Evolutionary conservation across 805 yeast species (phyloP), one percentile per base, ranked within the genome.

Genomic region (Hanseniaspora clermontiae): DNA sequence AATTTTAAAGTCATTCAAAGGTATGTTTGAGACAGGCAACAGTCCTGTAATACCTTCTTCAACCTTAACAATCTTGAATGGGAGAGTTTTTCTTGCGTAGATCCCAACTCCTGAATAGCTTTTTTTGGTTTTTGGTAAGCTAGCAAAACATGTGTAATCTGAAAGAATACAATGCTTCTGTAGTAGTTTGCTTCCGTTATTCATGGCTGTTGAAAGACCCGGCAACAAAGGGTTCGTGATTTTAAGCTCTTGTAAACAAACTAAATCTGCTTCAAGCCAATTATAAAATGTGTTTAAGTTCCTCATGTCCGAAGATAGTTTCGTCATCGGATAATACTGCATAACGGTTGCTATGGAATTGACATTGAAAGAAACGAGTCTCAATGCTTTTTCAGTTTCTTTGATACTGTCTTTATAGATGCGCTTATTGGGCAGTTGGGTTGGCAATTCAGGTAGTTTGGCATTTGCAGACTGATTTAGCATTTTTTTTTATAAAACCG

Each of bases 41-140:
- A 71, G 69, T 0, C 97, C 98, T 0, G 96, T 84, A 8, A 93
- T 72, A 0, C 98, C 98, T 67, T 91, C 96, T 65, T 93, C 97
- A 0, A 90, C 96, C 60, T 78, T 80, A 2, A 77, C 51, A 0
- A 88, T 87, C 2, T 74, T 69, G 29, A 89, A 65, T 2, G 74
- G 65, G 62, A 1, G 83, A 80, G 2, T 72, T 68, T 57, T 57
- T 29, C 49, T 89, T 70, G 87, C 75, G 69, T 87, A 91, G 2
- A 91, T 77, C 0, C 90, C 95, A 1, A 91, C 97, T 0, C 98
- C 98, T 57, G 91, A 79, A 66, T 93, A 93, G 0, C 97, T 97
- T 64, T 81, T 85, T 65, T 81, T 85, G 2, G 65, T 57, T 11
- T 65, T 66, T 0, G 96, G 95, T 12, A 88, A 70, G 0, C 91